Evolutionary conservation across 441 rosid species (phyloP), one percentile per base, ranked within the genome.

Genomic region (Syzygium syzygioides): DNA sequence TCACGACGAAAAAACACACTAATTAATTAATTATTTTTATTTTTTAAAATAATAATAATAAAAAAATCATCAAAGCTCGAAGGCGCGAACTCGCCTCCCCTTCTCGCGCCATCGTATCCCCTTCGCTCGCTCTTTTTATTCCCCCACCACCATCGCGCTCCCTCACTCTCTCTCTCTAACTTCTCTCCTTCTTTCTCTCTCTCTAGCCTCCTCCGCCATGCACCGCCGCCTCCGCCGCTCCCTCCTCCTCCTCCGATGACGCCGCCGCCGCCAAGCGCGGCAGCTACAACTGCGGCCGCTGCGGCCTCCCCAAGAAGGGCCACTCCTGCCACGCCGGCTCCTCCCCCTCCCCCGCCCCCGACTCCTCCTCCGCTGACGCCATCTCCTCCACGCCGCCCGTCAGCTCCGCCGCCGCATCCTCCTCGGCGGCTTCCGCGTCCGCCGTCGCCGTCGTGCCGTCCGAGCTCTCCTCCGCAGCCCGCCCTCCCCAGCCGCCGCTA

Each of bases 261-360:
- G 37, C 3, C 41, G 41, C 8, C 48, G 48, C 8, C 48, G 9
- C 48, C 48, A 37, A 37, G 41, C 41, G 41, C 41, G 99, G 99
- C 62, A 97, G 94, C 89, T 98, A 98, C 92, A 98, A 93, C 93
- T 98, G 99, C 64, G 94, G 99, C 89, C 93, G 99, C 34, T 98
- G 99, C 41, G 99, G 99, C 50, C 97, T 92, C 57, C 99, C 99
- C 85, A 98, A 98, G 92, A 98, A 95, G 87, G 99, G 99, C 88
- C 99, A 97, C 86, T 79, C 87, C 89, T 98, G 99, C 88, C 91
- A 92, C 88, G 14, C 93, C 37, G 56, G 88, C 87, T 7, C 87
- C 56, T 89, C 93, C 37, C 54, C 90, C 86, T 2, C 87, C 56
- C 88, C 93, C 34, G 55, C 90, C 18, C 79, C 93, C 76, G 90